These are phyloP conservation scores for Pyropia haitanensis DNA, from an alignment of 23 red algal species.

Conservation along the genomic window DNA sequence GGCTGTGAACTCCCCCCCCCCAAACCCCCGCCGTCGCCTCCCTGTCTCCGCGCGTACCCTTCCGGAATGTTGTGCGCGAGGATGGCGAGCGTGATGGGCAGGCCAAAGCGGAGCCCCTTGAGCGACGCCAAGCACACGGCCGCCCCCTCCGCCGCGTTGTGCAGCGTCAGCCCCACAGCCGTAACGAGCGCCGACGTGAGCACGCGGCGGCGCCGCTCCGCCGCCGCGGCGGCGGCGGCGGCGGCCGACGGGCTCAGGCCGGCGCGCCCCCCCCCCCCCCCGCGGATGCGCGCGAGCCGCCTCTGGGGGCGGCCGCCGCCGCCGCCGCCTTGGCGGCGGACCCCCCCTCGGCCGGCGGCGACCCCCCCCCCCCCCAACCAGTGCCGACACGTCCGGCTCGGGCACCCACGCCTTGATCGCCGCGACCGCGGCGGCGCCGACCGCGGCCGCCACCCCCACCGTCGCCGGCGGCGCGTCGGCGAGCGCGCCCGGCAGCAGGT, in stretches of 20 bases:
- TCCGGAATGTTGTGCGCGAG: constrained; percentile 77
- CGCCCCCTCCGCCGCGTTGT: constrained; percentile 71
- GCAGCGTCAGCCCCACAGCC: constrained; percentile 40
- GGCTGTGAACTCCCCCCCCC: no score
- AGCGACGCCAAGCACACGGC: constrained; percentile 48
- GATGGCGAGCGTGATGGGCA: constrained; percentile 75
- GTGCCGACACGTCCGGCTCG: constrained; percentile 27
- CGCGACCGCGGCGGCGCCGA: constrained; percentile 35
- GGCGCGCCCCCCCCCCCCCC: neutral
- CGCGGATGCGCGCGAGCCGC: neutral
- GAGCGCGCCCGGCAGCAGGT: constrained; percentile 54
- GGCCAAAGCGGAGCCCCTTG: constrained; percentile 34
- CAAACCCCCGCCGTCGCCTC: no score
- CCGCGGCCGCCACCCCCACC: neutral
- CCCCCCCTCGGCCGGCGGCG: no score
- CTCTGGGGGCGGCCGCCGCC: neutral
- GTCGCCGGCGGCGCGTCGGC: neutral
- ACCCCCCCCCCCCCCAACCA: no score
- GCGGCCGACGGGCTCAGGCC: no score
- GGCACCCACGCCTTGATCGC: constrained; percentile 42
- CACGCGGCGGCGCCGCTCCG: constrained; percentile 2
- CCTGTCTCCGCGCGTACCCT: neutral
- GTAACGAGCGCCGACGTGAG: constrained; percentile 41
- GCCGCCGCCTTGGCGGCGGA: no score
- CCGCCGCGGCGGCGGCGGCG: neutral